Percentiles rank a stretch among this genome's conserved stretches.
Conservation (phyloP, 352 stramenopile species). For the Phytophthora macrochlamydospora region DNA sequence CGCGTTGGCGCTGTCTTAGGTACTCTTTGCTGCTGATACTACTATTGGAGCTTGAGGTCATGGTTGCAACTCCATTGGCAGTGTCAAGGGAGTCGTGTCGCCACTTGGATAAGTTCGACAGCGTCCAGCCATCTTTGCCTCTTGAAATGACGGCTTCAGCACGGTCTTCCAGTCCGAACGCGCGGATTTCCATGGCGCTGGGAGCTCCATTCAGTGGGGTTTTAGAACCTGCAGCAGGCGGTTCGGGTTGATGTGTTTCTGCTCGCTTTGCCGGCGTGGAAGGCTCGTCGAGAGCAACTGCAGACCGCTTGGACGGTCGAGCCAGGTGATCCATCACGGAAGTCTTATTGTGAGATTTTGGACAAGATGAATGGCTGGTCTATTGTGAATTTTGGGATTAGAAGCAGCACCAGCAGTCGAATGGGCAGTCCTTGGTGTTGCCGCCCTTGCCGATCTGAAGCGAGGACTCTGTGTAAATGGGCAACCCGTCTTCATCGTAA, state of each 20-base stretch:
- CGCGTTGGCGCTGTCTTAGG: constrained; percentile 68
- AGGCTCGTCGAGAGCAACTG: constrained; percentile 9
- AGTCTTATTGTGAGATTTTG: constrained; percentile 15
- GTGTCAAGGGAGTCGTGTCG: constrained; percentile 54
- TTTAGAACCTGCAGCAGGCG: neutral
- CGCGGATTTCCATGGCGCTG: constrained; percentile 58
- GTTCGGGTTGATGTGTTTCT: constrained; percentile 1
- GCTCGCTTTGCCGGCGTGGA: constrained; percentile 8
- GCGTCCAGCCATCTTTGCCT: constrained; percentile 51
- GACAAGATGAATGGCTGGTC: constrained; percentile 17
- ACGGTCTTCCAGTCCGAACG: constrained; percentile 79
- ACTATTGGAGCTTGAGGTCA: constrained; percentile 1
- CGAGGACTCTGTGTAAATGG: constrained; percentile 87
- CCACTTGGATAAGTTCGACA: constrained; percentile 71
- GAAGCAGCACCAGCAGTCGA: constrained; percentile 93
- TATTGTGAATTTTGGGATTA: constrained; percentile 27
- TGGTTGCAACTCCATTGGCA: neutral
- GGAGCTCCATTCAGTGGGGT: constrained; percentile 19
- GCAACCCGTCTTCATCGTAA: constrained; percentile 85
- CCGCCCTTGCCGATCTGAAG: constrained; percentile 86
- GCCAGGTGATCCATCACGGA: constrained; percentile 8
- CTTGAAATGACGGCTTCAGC: constrained; percentile 71
- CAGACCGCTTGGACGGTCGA: constrained; percentile 19
- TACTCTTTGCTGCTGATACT: constrained; percentile 45
- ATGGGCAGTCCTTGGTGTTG: constrained; percentile 86